Percentiles rank a stretch among this genome's conserved stretches.
phyloP scores from a whole-genome alignment of 306 rosid species.

The Coriaria nepalensis region DNA sequence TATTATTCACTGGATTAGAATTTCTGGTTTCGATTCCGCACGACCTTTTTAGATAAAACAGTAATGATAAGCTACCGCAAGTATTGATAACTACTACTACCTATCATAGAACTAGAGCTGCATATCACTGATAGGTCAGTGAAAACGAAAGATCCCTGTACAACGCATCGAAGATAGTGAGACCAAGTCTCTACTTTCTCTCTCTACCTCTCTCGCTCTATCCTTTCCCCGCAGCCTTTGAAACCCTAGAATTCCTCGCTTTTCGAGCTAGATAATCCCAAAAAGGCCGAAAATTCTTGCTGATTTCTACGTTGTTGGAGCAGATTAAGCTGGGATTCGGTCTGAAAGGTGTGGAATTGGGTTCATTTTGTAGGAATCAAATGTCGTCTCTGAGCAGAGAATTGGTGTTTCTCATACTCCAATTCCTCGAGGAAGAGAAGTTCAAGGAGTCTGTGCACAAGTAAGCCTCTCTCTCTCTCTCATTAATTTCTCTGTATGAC shows the following conservation, averaged over 20 bases:
- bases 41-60: background rate
- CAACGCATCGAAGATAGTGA: constrained; percentile 78
- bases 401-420: constrained; percentile 81
- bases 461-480: constrained; percentile 22
- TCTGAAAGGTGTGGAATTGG: constrained; percentile 11
- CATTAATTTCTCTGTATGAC: background rate
- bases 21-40: constrained; percentile 57
- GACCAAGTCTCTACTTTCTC: constrained; percentile 31
- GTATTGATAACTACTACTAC: fast-evolving
- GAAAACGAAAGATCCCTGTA: constrained; percentile 35
- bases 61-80: fast-evolving
- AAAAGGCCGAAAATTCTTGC: constrained; percentile 8
- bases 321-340: constrained; percentile 19
- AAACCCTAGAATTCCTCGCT: constrained; percentile 61
- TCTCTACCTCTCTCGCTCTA: constrained; percentile 8
- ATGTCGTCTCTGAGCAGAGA: constrained; percentile 82
- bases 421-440: constrained; percentile 77
- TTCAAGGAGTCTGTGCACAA: constrained; percentile 58
- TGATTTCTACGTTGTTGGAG: constrained; percentile 21
- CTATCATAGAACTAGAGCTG: background rate
- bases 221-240: constrained; percentile 37
- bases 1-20: constrained; percentile 65
- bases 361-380: constrained; percentile 12
- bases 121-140: constrained; percentile 48
- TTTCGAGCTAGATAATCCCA: constrained; percentile 17